A percentile compares a stretch with the other conserved stretches of the same genome.
Conservation (phyloP, 2,329 filamentous ascomycete species). For the Penicillium aurantiogriseum region DNA sequence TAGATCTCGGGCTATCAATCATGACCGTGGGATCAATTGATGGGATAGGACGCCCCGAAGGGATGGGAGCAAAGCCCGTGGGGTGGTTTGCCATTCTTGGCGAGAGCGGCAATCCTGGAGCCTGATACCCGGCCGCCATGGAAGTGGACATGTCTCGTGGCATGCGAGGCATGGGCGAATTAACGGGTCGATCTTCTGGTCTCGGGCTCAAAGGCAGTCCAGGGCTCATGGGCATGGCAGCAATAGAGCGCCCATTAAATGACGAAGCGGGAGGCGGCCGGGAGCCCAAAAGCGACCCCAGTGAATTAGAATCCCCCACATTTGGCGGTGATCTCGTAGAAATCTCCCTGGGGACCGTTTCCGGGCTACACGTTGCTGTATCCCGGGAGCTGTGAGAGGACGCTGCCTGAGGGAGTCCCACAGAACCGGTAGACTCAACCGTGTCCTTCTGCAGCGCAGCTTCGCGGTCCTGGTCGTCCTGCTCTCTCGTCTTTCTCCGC, state of each 20-base stretch:
- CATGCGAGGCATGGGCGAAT: conserved; percentile 59
- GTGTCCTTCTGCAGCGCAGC: conserved; percentile 65
- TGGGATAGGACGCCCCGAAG: conserved; percentile 28
- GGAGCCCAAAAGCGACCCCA: conserved; percentile 35
- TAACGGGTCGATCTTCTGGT: conserved; percentile 59
- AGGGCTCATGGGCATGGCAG: conserved; percentile 57
- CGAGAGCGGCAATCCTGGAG: conserved; percentile 60
- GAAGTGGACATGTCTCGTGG: conserved; percentile 50
- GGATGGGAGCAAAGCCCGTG: conserved; percentile 66
- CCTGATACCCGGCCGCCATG: conserved; percentile 57
- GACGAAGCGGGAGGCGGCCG: conserved; percentile 22
- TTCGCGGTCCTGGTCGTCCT: conserved; percentile 79
- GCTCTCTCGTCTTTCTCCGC: conserved; percentile 78
- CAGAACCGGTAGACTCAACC: conserved; percentile 34
- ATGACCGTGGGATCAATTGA: conserved; percentile 39
- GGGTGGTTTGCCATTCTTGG: conserved; percentile 72
- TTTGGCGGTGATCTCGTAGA: conserved; percentile 33
- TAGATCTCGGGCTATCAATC: conserved; percentile 35
- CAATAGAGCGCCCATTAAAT: conserved; percentile 40
- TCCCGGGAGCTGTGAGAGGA: conserved; percentile 12
- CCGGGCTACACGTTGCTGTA: conserved; percentile 24
- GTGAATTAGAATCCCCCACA: conserved; percentile 25
- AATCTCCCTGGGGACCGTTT: conserved; percentile 55
- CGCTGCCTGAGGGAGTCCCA: background rate
- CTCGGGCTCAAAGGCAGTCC: conserved; percentile 63